Evolutionary conservation across 148 eudicot species (phyloP).

Genomic region (Chenopodium quinoa): DNA sequence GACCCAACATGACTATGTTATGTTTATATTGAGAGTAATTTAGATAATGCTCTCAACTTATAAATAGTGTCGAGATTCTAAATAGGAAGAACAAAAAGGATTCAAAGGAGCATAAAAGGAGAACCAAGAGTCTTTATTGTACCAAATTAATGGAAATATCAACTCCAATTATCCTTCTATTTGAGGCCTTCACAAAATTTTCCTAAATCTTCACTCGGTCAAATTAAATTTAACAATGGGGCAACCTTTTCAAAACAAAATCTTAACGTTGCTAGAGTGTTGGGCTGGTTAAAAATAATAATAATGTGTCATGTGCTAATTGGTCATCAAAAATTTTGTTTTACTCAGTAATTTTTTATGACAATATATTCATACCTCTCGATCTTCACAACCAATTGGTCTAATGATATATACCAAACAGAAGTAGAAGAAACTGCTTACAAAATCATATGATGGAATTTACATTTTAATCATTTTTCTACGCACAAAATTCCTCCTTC

Average conservation of each 20-base stretch:
- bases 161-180: too few relatives aligned
- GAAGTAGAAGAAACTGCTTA: neutral
- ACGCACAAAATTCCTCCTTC: neutral
- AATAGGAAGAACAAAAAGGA: too few relatives aligned
- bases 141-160: too few relatives aligned
- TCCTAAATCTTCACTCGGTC: too few relatives aligned
- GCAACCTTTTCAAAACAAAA: neutral
- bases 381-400: neutral
- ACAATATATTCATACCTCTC: neutral
- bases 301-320: neutral
- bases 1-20: too few relatives aligned
- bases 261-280: neutral
- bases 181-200: too few relatives aligned
- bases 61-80: too few relatives aligned
- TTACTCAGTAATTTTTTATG: neutral
- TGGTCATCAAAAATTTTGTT: neutral
- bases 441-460: too few relatives aligned
- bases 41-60: too few relatives aligned
- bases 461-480: too few relatives aligned
- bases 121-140: neutral
- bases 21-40: too few relatives aligned
- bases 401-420: neutral
- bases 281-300: neutral
- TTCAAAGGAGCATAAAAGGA: neutral
- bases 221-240: neutral